Conservation (phyloP, 1,284 basidiomycete species). For the Ustanciosporium gigantosporum region DNA sequence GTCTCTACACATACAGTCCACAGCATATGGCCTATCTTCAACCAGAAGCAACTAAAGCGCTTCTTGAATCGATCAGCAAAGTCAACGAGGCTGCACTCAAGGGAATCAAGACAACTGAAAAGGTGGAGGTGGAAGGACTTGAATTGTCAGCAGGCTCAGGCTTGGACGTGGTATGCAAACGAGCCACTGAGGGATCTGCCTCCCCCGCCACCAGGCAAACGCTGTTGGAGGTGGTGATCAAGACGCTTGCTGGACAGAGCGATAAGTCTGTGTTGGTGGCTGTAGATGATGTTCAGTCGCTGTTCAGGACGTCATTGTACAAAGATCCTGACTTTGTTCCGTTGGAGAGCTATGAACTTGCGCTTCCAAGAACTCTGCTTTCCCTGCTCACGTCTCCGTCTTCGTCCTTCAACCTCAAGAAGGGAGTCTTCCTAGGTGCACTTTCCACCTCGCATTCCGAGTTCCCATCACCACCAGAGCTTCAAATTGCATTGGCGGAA, state of each 20-base stretch:
- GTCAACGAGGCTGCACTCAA: constrained; percentile 57
- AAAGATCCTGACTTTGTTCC: constrained; percentile 75
- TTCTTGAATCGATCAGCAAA: constrained; percentile 59
- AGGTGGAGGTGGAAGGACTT: constrained; percentile 20
- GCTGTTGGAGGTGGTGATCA: constrained; percentile 71
- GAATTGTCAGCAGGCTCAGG: constrained; percentile 21
- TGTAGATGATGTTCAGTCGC: constrained; percentile 81
- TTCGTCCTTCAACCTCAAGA: constrained; percentile 4
- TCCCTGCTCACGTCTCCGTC: constrained; percentile 20
- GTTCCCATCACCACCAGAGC: constrained; percentile 31
- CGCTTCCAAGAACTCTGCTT: constrained; percentile 69
- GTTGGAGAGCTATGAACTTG: constrained; percentile 79
- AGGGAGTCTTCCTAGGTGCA: constrained; percentile 37
- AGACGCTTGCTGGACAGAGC: constrained; percentile 71
- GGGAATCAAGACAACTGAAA: constrained; percentile 14
- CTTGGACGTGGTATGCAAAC: constrained; percentile 31
- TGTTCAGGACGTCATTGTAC: constrained; percentile 76
- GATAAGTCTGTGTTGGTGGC: constrained; percentile 77
- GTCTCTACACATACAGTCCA: constrained; percentile 74
- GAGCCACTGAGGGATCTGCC: constrained; percentile 10
- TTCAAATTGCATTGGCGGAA: constrained; percentile 33
- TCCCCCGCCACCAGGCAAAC: constrained; percentile 62
- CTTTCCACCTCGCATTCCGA: constrained; percentile 44
- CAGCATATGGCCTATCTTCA: constrained; percentile 79
- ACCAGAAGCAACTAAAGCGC: constrained; percentile 63